Conservation (phyloP, 306 rosid genomes). For the Cicer yamashitae region DNA sequence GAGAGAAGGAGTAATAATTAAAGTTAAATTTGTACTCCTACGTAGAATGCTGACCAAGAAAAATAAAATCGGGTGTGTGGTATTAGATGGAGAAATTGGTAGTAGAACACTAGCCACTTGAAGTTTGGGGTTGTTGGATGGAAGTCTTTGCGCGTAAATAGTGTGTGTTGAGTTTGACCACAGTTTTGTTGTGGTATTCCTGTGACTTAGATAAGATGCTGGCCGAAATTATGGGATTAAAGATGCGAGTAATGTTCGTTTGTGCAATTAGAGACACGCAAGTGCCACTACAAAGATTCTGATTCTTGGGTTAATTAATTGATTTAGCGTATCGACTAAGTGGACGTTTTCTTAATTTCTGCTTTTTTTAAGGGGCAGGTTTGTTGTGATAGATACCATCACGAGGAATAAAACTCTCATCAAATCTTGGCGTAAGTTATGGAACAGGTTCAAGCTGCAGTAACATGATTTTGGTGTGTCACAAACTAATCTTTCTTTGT, state of each 20-base stretch:
- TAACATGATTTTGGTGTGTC: background rate
- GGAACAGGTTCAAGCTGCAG: constrained; percentile 1
- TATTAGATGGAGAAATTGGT: background rate
- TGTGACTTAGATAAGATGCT: constrained; percentile 24
- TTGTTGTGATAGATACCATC: background rate
- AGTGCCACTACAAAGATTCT: constrained; percentile 2
- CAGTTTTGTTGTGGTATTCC: constrained; percentile 33
- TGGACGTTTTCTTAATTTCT: background rate
- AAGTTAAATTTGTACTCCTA: too few relatives aligned
- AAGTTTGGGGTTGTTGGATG: background rate
- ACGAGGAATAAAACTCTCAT: constrained; percentile 18
- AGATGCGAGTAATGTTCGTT: constrained; percentile 42
- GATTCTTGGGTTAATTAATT: constrained; percentile 1
- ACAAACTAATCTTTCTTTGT: background rate
- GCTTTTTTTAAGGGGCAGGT: background rate
- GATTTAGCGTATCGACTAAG: background rate
- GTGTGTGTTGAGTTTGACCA: constrained; percentile 35
- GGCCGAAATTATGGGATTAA: constrained; percentile 15
- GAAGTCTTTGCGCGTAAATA: constrained; percentile 36
- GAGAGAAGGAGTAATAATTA: too few relatives aligned
- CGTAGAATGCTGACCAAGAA: too few relatives aligned
- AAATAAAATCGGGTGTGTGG: background rate
- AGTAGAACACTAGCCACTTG: background rate
- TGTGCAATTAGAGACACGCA: constrained; percentile 33
- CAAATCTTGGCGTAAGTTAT: constrained; percentile 11